phyloP scores from a whole-genome alignment of 179 eudicot species.

The Corrigiola litoralis region DNA sequence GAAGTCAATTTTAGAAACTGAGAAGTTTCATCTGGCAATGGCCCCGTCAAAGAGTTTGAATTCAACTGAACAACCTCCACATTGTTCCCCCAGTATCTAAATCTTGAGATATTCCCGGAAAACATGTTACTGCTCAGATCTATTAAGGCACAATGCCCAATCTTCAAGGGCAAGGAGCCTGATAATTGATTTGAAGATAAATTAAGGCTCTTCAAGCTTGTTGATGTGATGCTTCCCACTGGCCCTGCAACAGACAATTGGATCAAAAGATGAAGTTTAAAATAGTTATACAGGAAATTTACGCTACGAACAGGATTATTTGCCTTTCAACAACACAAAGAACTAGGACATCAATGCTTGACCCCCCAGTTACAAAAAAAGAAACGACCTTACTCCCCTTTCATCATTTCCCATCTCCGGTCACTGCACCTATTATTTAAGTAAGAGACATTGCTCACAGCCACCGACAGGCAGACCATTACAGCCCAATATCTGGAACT shows the following conservation, averaged over 20 bases:
- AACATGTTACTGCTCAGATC: slow-evolving; percentile 56
- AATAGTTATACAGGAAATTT: too few relatives aligned
- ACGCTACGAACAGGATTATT: not conserved
- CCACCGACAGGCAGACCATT: too few relatives aligned
- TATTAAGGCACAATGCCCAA: slow-evolving; percentile 45
- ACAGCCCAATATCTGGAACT: too few relatives aligned
- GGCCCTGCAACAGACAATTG: slow-evolving; percentile 36
- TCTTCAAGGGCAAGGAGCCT: slow-evolving; percentile 45
- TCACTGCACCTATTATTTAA: not conserved
- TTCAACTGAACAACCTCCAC: slow-evolving; percentile 44
- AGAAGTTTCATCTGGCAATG: slow-evolving; percentile 41
- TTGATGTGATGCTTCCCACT: slow-evolving; percentile 40
- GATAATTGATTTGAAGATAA: slow-evolving; percentile 60
- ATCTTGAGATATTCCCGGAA: slow-evolving; percentile 44
- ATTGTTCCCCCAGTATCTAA: slow-evolving; percentile 51
- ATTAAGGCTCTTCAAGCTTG: slow-evolving; percentile 41
- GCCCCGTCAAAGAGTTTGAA: slow-evolving; percentile 45
- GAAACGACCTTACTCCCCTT: not conserved
- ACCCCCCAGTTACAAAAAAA: too few relatives aligned
- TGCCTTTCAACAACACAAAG: not conserved
- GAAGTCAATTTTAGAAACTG: slow-evolving; percentile 54
- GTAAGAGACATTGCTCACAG: not conserved
- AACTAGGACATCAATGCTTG: not conserved
- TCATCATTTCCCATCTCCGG: not conserved
- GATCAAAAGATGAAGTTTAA: not conserved